phyloP scores from a whole-genome alignment of 306 rosid species.

The Cucurbita maxima region DNA sequence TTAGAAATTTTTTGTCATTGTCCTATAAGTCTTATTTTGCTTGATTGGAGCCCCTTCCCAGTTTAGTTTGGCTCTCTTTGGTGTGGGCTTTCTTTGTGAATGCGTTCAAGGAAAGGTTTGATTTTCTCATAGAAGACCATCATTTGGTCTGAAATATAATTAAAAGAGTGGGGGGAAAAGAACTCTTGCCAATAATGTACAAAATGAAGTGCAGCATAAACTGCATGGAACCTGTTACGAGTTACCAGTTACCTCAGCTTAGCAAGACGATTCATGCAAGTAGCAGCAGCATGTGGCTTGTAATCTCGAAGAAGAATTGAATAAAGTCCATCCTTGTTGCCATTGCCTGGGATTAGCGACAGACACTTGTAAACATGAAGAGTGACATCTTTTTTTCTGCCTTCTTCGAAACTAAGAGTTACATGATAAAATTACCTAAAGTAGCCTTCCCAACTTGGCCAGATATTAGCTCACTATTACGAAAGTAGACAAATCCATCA shows the following conservation, averaged over 20 bases:
- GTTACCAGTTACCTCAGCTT: slow-evolving; percentile 57
- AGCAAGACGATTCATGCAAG: slow-evolving; percentile 93
- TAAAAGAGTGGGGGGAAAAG: background rate
- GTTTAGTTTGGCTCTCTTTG: background rate
- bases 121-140: background rate
- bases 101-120: background rate
- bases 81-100: background rate
- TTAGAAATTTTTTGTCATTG: background rate
- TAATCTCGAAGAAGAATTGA: slow-evolving; percentile 90
- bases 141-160: background rate
- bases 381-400: background rate
- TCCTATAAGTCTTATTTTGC: background rate
- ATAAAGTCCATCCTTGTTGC: slow-evolving; percentile 91
- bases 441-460: slow-evolving; percentile 97
- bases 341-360: slow-evolving; percentile 45
- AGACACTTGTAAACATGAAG: background rate
- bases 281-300: slow-evolving; percentile 79
- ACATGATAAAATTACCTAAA: slow-evolving; percentile 46
- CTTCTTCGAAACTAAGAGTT: background rate
- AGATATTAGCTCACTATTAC: slow-evolving; percentile 82
- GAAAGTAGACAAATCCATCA: slow-evolving; percentile 86
- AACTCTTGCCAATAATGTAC: background rate
- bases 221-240: background rate
- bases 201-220: slow-evolving; percentile 9
- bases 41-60: background rate